phyloP scores from a whole-genome alignment of 1,284 basidiomycete genomes.

The Acaromyces ingoldii region DNA sequence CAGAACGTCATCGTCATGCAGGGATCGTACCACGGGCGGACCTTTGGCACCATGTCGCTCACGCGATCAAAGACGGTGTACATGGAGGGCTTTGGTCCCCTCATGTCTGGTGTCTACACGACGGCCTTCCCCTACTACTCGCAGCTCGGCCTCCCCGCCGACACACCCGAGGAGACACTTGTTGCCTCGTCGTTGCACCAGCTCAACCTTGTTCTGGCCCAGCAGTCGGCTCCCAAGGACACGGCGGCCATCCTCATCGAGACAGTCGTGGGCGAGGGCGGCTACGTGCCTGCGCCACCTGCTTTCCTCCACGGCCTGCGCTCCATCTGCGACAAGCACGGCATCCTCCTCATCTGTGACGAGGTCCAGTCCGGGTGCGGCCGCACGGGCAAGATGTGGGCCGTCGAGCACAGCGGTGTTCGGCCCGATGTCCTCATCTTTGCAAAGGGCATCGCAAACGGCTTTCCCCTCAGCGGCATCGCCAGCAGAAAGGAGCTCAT shows the following conservation, averaged over 20 bases:
- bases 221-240: conserved; percentile 77
- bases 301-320: conserved; percentile 75
- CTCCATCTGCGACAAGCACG: conserved; percentile 77
- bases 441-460: conserved; percentile 91
- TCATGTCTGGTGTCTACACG: conserved; percentile 81
- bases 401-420: conserved; percentile 65
- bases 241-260: conserved; percentile 89
- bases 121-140: conserved; percentile 92
- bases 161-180: conserved; percentile 65
- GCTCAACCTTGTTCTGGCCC: conserved; percentile 73
- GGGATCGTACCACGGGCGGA: conserved; percentile 50
- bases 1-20: conserved; percentile 90
- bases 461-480: conserved; percentile 85
- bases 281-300: conserved; percentile 82
- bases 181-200: conserved; percentile 70
- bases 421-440: conserved; percentile 80
- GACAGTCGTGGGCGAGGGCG: conserved; percentile 85
- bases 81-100: conserved; percentile 68
- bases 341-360: conserved; percentile 81
- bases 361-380: conserved; percentile 77
- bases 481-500: conserved; percentile 76
- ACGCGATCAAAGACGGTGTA: conserved; percentile 89
- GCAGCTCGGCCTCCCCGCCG: conserved; percentile 65
- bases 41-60: conserved; percentile 71
- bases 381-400: conserved; percentile 57